Conservation (phyloP, 306 rosid genomes). For the Quercus robur region DNA sequence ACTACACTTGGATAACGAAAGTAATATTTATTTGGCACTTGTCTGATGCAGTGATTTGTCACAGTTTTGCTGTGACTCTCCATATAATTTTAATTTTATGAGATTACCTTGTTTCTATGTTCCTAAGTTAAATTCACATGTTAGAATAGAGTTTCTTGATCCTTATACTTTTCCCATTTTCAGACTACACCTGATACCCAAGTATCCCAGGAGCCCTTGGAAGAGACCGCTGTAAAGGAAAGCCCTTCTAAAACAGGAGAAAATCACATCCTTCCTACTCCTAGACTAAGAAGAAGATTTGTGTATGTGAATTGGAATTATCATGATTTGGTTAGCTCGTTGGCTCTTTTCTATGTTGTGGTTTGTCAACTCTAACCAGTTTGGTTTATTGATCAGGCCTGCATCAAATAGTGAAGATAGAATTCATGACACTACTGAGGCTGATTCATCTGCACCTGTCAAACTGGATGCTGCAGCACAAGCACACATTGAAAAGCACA, state of each 20-base stretch:
- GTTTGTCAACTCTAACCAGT: constrained; percentile 20
- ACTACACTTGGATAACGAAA: background rate
- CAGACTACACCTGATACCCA: constrained; percentile 36
- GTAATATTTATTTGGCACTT: background rate
- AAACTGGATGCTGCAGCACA: constrained; percentile 76
- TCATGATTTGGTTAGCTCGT: background rate
- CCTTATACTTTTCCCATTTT: constrained; percentile 22
- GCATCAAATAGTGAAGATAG: constrained; percentile 44
- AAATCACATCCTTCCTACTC: constrained; percentile 41
- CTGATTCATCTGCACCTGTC: constrained; percentile 52
- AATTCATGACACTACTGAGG: constrained; percentile 37
- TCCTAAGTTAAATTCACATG: background rate
- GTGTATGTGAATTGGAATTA: constrained; percentile 43
- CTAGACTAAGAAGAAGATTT: constrained; percentile 75
- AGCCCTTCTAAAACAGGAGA: constrained; percentile 43
- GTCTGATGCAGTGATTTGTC: background rate
- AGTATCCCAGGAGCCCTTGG: constrained; percentile 41
- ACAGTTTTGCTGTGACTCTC: background rate
- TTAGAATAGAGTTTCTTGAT: background rate
- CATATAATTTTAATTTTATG: background rate
- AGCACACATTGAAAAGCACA: constrained; percentile 78
- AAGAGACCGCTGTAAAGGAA: constrained; percentile 36
- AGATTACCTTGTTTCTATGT: background rate
- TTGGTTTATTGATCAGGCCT: constrained; percentile 48
- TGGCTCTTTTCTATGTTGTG: constrained; percentile 8